Conservation (phyloP, 805 yeast species). For the Maudiozyma pseudohumilis region DNA sequence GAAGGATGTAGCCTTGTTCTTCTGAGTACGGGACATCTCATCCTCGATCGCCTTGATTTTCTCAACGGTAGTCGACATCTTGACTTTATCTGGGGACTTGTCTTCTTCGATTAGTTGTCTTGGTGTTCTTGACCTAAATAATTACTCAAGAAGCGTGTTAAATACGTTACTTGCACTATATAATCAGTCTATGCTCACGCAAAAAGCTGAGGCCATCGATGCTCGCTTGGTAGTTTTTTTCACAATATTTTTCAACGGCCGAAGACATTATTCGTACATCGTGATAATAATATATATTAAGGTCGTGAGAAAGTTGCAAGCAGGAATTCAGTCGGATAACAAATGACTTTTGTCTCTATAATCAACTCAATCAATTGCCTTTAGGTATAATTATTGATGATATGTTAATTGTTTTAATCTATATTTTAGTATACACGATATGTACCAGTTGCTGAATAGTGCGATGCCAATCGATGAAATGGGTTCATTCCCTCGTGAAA, state of each 20-base stretch:
- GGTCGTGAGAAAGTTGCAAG: too few species aligned
- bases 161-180: too few species aligned
- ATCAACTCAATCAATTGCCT: too few species aligned
- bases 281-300: not conserved
- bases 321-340: too few species aligned
- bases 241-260: not conserved
- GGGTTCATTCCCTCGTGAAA: not conserved
- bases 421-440: not conserved
- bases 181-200: too few species aligned
- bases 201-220: too few species aligned
- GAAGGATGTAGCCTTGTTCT: slow-evolving; percentile 94
- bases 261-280: not conserved
- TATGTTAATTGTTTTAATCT: not conserved
- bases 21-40: slow-evolving; percentile 97
- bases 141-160: too few species aligned
- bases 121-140: too few species aligned
- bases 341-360: too few species aligned
- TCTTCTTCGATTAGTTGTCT: too few species aligned
- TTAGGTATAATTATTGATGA: not conserved
- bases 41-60: slow-evolving; percentile 83
- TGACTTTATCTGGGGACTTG: too few species aligned
- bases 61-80: slow-evolving; percentile 59
- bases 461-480: not conserved
- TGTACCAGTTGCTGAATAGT: not conserved
- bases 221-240: too few species aligned